Percentiles rank a stretch among this genome's conserved stretches.
Evolutionary conservation across 2,329 filamentous ascomycete genomes (phyloP).

Genomic region (Botrytis squamosa): DNA sequence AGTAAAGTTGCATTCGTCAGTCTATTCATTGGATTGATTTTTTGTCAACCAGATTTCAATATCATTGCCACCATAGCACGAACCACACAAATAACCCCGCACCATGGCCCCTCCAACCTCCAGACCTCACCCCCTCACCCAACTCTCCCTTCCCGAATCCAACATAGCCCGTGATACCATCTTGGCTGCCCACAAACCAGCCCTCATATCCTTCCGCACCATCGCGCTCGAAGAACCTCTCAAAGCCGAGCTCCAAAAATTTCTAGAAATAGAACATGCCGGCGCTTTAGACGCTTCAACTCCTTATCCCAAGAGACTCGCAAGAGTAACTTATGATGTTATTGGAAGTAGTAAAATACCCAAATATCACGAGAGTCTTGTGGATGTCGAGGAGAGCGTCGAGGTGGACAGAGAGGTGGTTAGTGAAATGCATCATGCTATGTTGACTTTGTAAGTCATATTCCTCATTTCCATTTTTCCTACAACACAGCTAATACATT

Average conservation of each 20-base stretch:
- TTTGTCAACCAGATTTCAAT: background rate
- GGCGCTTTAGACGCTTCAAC: constrained; percentile 42
- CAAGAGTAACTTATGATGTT: constrained; percentile 56
- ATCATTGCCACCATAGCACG: background rate
- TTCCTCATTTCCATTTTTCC: too few relatives aligned
- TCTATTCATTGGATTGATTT: background rate
- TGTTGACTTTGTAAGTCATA: constrained; percentile 46
- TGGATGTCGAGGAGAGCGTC: constrained; percentile 47
- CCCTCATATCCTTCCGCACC: constrained; percentile 59
- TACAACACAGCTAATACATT: background rate
- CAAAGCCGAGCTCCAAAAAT: constrained; percentile 51
- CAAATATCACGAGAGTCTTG: constrained; percentile 54
- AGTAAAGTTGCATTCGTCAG: background rate
- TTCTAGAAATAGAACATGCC: constrained; percentile 48
- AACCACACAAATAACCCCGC: background rate
- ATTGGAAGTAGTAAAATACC: constrained; percentile 51
- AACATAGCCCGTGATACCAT: constrained; percentile 52
- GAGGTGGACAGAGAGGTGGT: constrained; percentile 47
- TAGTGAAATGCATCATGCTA: constrained; percentile 49
- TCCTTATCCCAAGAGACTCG: constrained; percentile 48
- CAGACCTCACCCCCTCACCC: constrained; percentile 47
- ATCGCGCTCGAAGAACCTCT: constrained; percentile 56
- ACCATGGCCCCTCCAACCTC: background rate
- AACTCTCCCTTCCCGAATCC: constrained; percentile 48
- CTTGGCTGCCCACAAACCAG: constrained; percentile 31